These are phyloP conservation scores for Beauveria sp. DNA, from an alignment of 2,329 filamentous ascomycete genomes.

Conservation along the genomic window DNA sequence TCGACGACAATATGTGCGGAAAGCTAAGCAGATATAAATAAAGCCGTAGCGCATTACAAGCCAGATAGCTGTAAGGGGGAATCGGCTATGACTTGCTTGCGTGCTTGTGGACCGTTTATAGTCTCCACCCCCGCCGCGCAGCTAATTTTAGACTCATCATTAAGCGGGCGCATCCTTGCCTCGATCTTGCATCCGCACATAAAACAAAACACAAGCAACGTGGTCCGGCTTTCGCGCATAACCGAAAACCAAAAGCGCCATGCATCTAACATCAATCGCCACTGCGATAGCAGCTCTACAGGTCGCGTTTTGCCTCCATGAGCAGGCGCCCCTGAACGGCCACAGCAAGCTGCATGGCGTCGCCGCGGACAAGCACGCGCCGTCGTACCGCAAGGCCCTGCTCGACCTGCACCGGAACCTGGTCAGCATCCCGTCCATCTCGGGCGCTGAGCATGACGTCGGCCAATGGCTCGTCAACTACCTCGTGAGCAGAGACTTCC, in stretches of 20 bases:
- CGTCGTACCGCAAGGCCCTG: conserved; percentile 41
- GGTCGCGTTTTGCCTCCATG: background rate
- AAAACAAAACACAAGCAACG: background rate
- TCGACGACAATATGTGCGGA: too few relatives aligned
- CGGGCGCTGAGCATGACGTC: conserved; percentile 59
- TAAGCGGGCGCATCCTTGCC: background rate
- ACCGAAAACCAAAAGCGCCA: background rate
- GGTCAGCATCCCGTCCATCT: conserved; percentile 66
- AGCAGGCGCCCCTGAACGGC: background rate
- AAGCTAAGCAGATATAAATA: too few relatives aligned
- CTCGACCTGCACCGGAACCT: conserved; percentile 68
- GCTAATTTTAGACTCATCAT: background rate
- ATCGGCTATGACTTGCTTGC: background rate
- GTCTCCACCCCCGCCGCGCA: background rate
- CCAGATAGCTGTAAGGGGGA: too few relatives aligned
- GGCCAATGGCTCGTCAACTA: conserved; percentile 62
- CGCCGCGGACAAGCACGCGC: conserved; percentile 17
- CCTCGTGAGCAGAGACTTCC: conserved; percentile 43
- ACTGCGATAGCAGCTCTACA: background rate
- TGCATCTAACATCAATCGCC: background rate
- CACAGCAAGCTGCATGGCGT: background rate
- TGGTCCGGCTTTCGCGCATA: background rate
- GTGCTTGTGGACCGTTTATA: background rate
- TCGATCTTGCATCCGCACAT: background rate
- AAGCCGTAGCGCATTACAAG: too few relatives aligned